Conservation (phyloP, 2,329 filamentous ascomycete species). For the Stagonosporopsis chrysanthemi region DNA sequence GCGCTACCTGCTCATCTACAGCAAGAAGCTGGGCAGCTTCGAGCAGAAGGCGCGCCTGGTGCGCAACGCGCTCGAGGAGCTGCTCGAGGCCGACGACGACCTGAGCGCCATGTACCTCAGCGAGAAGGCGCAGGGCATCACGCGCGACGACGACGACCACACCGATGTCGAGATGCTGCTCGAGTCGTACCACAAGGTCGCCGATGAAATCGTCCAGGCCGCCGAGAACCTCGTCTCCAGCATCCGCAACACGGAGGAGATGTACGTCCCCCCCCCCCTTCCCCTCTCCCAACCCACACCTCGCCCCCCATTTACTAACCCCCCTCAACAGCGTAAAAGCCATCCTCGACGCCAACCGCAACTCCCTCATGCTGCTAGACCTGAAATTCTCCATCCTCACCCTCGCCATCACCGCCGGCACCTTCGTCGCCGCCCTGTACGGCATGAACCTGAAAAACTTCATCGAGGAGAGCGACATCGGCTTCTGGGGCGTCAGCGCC, state of each 20-base stretch:
- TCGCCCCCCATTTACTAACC: slow-evolving; percentile 20
- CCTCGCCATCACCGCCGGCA: slow-evolving; percentile 91
- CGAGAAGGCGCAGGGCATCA: slow-evolving; percentile 79
- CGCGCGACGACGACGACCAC: slow-evolving; percentile 82
- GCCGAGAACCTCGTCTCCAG: slow-evolving; percentile 91
- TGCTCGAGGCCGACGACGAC: slow-evolving; percentile 96
- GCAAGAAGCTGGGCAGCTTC: slow-evolving; percentile 94
- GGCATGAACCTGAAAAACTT: slow-evolving; percentile 99
- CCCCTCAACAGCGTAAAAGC: slow-evolving; percentile 77
- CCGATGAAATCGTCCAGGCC: slow-evolving; percentile 96
- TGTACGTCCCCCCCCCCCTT: slow-evolving; percentile 65
- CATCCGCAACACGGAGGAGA: slow-evolving; percentile 97
- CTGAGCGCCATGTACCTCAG: slow-evolving; percentile 93
- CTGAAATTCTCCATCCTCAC: slow-evolving; percentile 97
- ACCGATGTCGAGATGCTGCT: slow-evolving; percentile 96
- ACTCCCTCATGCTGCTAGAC: slow-evolving; percentile 95
- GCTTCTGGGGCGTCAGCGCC: slow-evolving; percentile 78
- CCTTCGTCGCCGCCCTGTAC: slow-evolving; percentile 97
- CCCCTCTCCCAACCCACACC: background rate
- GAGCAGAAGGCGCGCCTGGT: slow-evolving; percentile 96
- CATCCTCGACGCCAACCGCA: slow-evolving; percentile 96
- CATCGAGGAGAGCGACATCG: slow-evolving; percentile 90
- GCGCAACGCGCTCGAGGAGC: slow-evolving; percentile 90
- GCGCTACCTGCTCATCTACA: slow-evolving; percentile 87
- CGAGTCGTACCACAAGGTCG: slow-evolving; percentile 97